Base-by-base conservation (phyloP, 1,139 yeast genomes). In the Scheffersomyces quercinus region DNA sequence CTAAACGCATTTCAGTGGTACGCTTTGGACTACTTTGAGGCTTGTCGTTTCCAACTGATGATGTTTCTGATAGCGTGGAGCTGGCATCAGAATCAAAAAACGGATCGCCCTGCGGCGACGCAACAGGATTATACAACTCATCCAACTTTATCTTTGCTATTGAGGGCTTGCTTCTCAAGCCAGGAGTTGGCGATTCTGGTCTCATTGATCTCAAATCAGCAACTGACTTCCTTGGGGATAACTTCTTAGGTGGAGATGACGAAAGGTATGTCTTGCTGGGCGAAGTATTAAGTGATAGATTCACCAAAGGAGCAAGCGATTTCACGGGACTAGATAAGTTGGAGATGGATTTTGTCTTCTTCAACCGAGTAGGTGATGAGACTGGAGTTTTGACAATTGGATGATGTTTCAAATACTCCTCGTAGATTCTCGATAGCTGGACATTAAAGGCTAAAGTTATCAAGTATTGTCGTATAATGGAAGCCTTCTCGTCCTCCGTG, bases 391-490 rank as follows among this genome's bases (percentile, higher is more conserved):
- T 24, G 12, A 29, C 10, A 10, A 15, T 13, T 8, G 56, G 52
- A 28, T 47, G 46, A 39, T 50, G 55, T 44, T 58, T 62, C 5
- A 58, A 39, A 38, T 59, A 59, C 46, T 63, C 67, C 24, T 57
- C 60, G 58, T 77, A 83, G 8, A 84, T 75, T 38, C 90, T 63
- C 26, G 76, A 79, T n/a, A 82, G 77, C 59, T 84, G 90, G 13
- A 83, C 80, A 46, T 77, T 73, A 41, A 79, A 73, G 11, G 87
- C 85, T 37, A 83, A 52, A 39, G 65, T 70, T 13, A 65, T 67
- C 20, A 83, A 63, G 55, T 80, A 84, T 13, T 59, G 62, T 35
- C 66, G 50, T 9, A 84, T 76, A 13, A 83, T 77, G 13, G 51
- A 43, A 0, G 75, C 65, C 40, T 83, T 65, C 43, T 75, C 77